phyloP scores from a whole-genome alignment of 352 stramenopile genomes.

The Globisporangium recalcitrans region DNA sequence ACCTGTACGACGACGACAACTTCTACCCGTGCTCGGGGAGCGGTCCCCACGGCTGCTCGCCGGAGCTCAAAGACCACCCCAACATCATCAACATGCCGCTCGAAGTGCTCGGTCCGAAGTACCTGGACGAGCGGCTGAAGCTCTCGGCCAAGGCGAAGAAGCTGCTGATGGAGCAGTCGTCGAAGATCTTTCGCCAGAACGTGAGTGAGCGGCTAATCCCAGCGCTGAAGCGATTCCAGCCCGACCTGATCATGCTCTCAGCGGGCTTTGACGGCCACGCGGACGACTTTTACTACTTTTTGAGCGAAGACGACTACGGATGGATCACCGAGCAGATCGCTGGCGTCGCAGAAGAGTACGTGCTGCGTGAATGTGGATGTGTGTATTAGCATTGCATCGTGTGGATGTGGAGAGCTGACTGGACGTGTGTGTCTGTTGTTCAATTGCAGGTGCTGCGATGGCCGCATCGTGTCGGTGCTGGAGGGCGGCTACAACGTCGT shows the following conservation, averaged over 20 bases:
- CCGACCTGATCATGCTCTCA: slow-evolving; percentile 67
- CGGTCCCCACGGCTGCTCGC: slow-evolving; percentile 40
- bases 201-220: slow-evolving; percentile 43
- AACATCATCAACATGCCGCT: slow-evolving; percentile 60
- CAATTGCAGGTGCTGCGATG: slow-evolving; percentile 70
- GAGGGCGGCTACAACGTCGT: slow-evolving; percentile 92
- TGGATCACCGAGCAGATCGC: slow-evolving; percentile 84
- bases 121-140: slow-evolving; percentile 52
- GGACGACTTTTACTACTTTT: slow-evolving; percentile 66
- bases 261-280: slow-evolving; percentile 62
- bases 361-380: not conserved
- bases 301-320: slow-evolving; percentile 83
- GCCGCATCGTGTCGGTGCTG: slow-evolving; percentile 92
- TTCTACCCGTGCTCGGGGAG: slow-evolving; percentile 60
- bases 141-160: slow-evolving; percentile 51
- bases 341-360: slow-evolving; percentile 89
- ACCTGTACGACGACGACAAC: slow-evolving; percentile 56
- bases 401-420: not conserved
- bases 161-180: slow-evolving; percentile 42
- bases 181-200: slow-evolving; percentile 37
- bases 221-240: slow-evolving; percentile 38
- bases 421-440: not conserved
- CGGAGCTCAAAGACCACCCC: slow-evolving; percentile 34
- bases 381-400: not conserved
- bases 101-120: slow-evolving; percentile 43